phyloP scores from a whole-genome alignment of 257 asterid species.

The Lantana camara region DNA sequence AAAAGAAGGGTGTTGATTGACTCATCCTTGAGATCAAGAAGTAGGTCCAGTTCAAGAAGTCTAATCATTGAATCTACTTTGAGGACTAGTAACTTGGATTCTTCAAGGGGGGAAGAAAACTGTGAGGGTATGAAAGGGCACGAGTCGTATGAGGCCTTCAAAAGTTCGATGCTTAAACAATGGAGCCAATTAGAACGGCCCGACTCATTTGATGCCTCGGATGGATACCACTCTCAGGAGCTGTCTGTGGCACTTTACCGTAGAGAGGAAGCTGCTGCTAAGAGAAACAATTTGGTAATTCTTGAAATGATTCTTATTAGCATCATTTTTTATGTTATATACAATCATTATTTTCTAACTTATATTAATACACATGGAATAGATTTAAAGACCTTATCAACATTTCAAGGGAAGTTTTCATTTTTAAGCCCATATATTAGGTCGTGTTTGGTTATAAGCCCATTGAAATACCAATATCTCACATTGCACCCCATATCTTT shows the following conservation, averaged over 20 bases:
- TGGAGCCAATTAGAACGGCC: constrained; percentile 85
- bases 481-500: too few species aligned
- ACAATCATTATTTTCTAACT: too few species aligned
- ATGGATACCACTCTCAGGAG: constrained; percentile 86
- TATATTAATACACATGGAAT: too few species aligned
- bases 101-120: constrained; percentile 45
- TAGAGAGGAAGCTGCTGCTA: constrained; percentile 67
- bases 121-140: constrained; percentile 48
- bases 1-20: constrained; percentile 56
- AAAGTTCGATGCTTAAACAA: constrained; percentile 51
- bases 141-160: constrained; percentile 49
- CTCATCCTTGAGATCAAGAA: constrained; percentile 66
- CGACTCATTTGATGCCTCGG: constrained; percentile 75
- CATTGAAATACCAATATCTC: too few species aligned
- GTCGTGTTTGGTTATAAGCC: too few species aligned
- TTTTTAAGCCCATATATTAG: too few species aligned
- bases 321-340: neutral
- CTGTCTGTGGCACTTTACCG: constrained; percentile 66
- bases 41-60: constrained; percentile 90
- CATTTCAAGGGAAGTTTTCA: too few species aligned
- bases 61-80: constrained; percentile 69
- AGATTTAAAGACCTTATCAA: too few species aligned
- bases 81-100: constrained; percentile 56
- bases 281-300: constrained; percentile 67
- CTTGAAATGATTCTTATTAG: constrained; percentile 8